Conservation (phyloP, 148 eudicot species). For the Camellia granthamiana region DNA sequence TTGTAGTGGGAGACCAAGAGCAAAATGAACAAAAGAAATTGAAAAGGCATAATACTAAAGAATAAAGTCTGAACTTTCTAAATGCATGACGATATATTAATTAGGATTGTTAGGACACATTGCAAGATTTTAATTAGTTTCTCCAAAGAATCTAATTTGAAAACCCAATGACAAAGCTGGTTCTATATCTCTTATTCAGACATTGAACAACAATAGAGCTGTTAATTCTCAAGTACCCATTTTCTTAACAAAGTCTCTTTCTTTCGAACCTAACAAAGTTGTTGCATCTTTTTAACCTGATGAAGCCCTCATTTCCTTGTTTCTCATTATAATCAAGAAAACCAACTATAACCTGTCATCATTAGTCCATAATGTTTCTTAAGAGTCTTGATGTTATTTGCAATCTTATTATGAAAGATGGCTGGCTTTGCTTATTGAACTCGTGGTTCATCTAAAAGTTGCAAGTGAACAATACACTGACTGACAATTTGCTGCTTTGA, state of each 20-base stretch:
- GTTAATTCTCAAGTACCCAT: not conserved
- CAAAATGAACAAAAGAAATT: not conserved
- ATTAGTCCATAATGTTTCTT: too few relatives aligned
- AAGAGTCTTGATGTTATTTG: too few relatives aligned
- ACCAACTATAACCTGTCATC: too few relatives aligned
- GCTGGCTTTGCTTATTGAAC: too few relatives aligned
- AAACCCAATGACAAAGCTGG: not conserved
- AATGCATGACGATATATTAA: not conserved
- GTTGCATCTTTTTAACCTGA: not conserved
- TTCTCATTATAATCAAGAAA: not conserved
- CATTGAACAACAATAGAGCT: not conserved
- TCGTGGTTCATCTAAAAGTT: too few relatives aligned
- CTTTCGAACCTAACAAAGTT: not conserved
- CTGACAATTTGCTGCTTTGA: too few relatives aligned
- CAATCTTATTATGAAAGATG: too few relatives aligned
- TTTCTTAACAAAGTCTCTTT: not conserved
- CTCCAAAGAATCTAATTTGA: not conserved
- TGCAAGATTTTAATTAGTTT: not conserved
- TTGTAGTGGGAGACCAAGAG: not conserved
- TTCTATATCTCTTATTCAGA: not conserved
- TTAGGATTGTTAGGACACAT: not conserved
- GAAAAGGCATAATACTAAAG: not conserved
- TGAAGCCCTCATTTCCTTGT: not conserved
- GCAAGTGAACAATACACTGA: too few relatives aligned
- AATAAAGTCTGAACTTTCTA: not conserved